Base-by-base conservation (phyloP, 225 moss, liverwort and hornwort genomes). In the Polytrichum commune region DNA sequence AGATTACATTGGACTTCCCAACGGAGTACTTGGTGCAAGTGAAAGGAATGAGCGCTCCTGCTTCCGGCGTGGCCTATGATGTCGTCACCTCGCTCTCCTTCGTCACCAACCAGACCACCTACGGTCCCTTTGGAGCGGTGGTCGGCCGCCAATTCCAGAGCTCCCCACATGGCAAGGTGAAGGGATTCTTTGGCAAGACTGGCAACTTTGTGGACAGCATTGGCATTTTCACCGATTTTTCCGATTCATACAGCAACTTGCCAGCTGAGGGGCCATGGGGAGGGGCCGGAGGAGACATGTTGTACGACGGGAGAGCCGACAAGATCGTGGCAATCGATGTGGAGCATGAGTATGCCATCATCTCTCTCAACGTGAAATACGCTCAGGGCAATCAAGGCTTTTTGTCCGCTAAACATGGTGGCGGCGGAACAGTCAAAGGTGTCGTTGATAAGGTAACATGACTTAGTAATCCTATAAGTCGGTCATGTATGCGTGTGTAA, bases 91-190 rank as follows among this genome's bases (percentile, higher is more conserved):
- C 67, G 19, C 67, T 67, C 22, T 25, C 67, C 4, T 67, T 67
- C 13, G 6, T 67, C n/a, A 67, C 67, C 35, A 67, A 67, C 67
- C 54, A 67, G 23, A 19, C 25, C 25, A 67, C 67, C 38, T 67
- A 35, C 23, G 67, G 67, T 19, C 67, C 67, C 24, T 67, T 38
- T 18, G 67, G 67, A 18, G 19, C 24, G 7, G 35, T 10, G 23
- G 32, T 30, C 20, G 67, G 53, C 46, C 53, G 53, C 18, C 7
- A 35, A 24, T 67, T 67, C 46, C 20, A 67, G 25, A 46, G 35
- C 53, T 23, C 32, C 24, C 19, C 35, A 20, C 23, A 16, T 0
- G 66, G 66, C 18, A 55, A 20, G 9, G 35, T 67, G 35, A 46
- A 53, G 38, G 66, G 66, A 53, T 38, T 67, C 66, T 67, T 67